These are phyloP conservation scores for Porcisia deanei DNA, from an alignment of 208 protist species.

Conservation along the genomic window DNA sequence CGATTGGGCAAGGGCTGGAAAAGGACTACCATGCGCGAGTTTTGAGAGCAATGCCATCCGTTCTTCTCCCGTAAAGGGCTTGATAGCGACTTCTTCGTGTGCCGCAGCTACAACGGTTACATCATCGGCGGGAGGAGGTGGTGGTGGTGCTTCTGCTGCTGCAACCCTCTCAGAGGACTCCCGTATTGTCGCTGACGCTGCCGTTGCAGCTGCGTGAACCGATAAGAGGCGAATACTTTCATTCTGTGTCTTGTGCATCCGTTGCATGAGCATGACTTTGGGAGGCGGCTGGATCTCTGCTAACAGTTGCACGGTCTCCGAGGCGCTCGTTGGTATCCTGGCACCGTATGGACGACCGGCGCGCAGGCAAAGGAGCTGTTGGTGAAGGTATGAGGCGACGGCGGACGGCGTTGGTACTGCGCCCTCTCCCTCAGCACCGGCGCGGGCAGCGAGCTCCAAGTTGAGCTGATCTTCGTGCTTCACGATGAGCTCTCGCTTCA, in stretches of 20 bases:
- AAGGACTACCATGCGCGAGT: neutral
- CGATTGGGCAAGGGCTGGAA: neutral
- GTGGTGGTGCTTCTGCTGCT: neutral
- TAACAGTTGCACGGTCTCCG: constrained; percentile 17
- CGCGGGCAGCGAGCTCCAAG: neutral
- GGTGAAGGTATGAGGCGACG: constrained; percentile 29
- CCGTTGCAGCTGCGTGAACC: neutral
- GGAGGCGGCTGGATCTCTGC: constrained; percentile 13
- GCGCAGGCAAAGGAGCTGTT: constrained; percentile 53
- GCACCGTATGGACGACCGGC: constrained; percentile 10
- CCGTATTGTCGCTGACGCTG: neutral
- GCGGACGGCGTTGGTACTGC: neutral
- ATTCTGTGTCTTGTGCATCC: constrained; percentile 17
- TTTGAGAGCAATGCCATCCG: constrained; percentile 5
- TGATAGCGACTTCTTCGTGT: neutral
- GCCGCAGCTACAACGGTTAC: neutral
- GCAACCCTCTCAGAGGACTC: neutral
- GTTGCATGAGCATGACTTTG: constrained; percentile 12
- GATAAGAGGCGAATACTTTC: constrained; percentile 27
- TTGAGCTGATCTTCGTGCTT: constrained; percentile 24
- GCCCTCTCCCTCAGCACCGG: neutral
- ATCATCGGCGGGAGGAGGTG: neutral
- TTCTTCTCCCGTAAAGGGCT: constrained; percentile 4
- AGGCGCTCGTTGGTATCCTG: constrained; percentile 4
- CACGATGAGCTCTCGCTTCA: constrained; percentile 27